phyloP scores from a whole-genome alignment of 2,329 filamentous ascomycete genomes.

The Talaromyces sp. region DNA sequence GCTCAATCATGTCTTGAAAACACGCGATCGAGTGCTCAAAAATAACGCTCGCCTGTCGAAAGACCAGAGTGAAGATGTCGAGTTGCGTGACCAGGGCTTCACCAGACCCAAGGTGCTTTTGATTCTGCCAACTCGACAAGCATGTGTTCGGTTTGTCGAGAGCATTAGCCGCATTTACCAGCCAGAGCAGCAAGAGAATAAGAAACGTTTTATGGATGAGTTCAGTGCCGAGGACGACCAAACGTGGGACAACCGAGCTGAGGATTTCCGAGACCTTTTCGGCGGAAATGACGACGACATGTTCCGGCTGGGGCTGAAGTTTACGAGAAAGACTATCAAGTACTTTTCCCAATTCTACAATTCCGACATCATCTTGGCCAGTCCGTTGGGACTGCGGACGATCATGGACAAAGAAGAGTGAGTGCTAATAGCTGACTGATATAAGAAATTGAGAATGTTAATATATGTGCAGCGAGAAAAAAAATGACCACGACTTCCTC shows the following conservation, averaged over 20 bases:
- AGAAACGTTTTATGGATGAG: slow-evolving; percentile 80
- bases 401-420: slow-evolving; percentile 76
- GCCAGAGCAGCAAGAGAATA: slow-evolving; percentile 90
- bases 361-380: slow-evolving; percentile 90
- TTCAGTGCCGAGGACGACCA: slow-evolving; percentile 66
- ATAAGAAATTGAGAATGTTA: slow-evolving; percentile 25
- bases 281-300: slow-evolving; percentile 95
- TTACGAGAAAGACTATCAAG: slow-evolving; percentile 92
- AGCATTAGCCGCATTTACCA: slow-evolving; percentile 69
- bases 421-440: slow-evolving; percentile 20
- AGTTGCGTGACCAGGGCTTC: slow-evolving; percentile 89
- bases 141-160: slow-evolving; percentile 72
- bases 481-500: slow-evolving; percentile 79
- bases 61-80: slow-evolving; percentile 60
- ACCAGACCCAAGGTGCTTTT: slow-evolving; percentile 90
- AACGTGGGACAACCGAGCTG: slow-evolving; percentile 68
- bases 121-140: slow-evolving; percentile 80
- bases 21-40: slow-evolving; percentile 83
- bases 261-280: slow-evolving; percentile 84
- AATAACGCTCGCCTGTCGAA: slow-evolving; percentile 76
- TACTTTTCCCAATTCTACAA: slow-evolving; percentile 94
- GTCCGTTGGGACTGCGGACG: slow-evolving; percentile 81
- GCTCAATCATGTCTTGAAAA: slow-evolving; percentile 90
- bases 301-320: slow-evolving; percentile 93
- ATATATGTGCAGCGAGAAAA: slow-evolving; percentile 50